Base-by-base conservation (phyloP, 2,329 filamentous ascomycete genomes). In the Paecilomyces dactylethromorphus region DNA sequence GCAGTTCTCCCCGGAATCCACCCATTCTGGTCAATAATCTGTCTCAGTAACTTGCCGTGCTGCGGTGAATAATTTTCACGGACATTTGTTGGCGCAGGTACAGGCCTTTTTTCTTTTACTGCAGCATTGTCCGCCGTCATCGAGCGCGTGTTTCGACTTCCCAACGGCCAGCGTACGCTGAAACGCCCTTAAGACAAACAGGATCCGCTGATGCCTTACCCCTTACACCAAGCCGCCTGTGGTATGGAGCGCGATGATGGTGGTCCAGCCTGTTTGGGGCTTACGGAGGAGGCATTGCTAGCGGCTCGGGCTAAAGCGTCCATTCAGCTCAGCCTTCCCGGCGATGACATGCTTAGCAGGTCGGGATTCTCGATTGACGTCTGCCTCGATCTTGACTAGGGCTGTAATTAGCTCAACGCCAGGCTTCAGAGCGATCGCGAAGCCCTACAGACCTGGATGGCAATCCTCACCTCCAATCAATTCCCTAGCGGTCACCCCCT, bases 141-240 rank as follows among this genome's bases (percentile, higher is more conserved):
- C 49, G 29, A 58, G 54, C 26, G 54, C 32, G 54, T 49, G 59
- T 58, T 61, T 63, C 56, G 31, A 58, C 35, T 49, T 24, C 11
- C 21, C 21, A 55, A 56, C 31, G 53, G 18, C 33, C 51, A 45
- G 21, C 50, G 33, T 50, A 52, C 22, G 22, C 26, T 59, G 55
- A 59, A 59, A 57, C 58, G 18, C 53, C 18, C 22, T 35, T 59
- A 57, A 39, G 18, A 51, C 29, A 22, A 49, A 32, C 18, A 21
- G 49, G 49, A 31, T 26, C 54, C 53, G 15, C 35, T 31, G 13
- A n/a, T 52, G 53, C 29, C 18, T 52, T 52, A 29, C 50, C 50
- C 50, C 50, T 52, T 52, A 52, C 50, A 52, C 50, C 50, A 52
- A 52, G 50, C 50, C 49, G 22, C 22, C 50, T 52, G 50, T 8